Evolutionary conservation across 2,329 filamentous ascomycete genomes (phyloP).

Genomic region (Acephala macrosclerotiorum): DNA sequence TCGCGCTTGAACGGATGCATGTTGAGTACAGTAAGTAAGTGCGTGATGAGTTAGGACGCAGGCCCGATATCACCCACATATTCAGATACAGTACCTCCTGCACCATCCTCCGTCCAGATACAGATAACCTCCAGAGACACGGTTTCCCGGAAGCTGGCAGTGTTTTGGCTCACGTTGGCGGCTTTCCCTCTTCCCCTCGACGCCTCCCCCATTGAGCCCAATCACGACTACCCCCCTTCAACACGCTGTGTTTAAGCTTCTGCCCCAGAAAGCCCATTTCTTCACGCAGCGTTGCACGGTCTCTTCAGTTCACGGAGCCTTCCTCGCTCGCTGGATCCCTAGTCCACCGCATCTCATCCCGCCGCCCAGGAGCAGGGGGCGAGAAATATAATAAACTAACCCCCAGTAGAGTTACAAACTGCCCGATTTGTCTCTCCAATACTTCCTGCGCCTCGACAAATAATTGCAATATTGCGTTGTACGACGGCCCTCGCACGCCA

Average conservation of each 20-base stretch:
- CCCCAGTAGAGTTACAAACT: neutral
- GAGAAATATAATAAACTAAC: neutral
- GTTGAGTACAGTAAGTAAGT: neutral
- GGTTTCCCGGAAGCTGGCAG: neutral
- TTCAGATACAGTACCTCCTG: neutral
- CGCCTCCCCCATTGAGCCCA: neutral
- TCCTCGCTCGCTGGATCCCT: neutral
- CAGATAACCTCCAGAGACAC: neutral
- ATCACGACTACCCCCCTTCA: neutral
- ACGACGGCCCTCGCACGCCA: neutral
- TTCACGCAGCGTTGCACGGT: slow-evolving; percentile 1
- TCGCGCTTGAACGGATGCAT: neutral
- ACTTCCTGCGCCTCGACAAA: neutral
- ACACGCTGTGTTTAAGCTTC: slow-evolving; percentile 8
- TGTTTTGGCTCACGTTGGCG: neutral
- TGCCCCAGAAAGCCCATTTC: slow-evolving; percentile 9
- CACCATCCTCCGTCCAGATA: neutral
- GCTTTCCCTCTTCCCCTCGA: neutral
- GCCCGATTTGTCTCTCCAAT: neutral
- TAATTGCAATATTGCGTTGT: neutral
- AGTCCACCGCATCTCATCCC: neutral
- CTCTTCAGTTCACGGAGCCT: neutral
- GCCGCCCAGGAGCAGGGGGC: slow-evolving; percentile 1
- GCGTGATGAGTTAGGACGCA: neutral
- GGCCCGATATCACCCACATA: neutral